Base-by-base conservation (phyloP, 257 asterid genomes). In the Oldenlandia corymbosa region DNA sequence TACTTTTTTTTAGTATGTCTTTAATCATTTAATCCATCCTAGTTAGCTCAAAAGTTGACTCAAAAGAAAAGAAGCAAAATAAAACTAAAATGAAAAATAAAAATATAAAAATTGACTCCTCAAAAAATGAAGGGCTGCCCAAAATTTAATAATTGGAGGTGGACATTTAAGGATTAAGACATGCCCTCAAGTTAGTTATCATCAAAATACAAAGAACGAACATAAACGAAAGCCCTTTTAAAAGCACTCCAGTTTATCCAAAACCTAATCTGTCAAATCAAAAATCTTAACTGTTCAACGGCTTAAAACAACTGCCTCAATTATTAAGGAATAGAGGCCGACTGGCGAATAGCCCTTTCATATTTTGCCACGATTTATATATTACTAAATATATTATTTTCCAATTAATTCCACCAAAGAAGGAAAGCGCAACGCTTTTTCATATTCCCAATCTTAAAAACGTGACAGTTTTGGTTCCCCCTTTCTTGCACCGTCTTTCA, bases 401-500 rank as follows among this genome's bases (percentile, higher is more conserved):
- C 53, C 43, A 6, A 14, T 43, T 65, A 37, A 0, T 12, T 5
- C 1, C 11, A 1, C 63, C 59, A 63, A 27, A 5, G 57, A 21
- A 48, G 52, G 18, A 31, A 57, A 61, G 2, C 11, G 43, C 60
- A 8, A 16, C 32, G 11, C 13, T 12, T 23, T 36, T 34, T 27
- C 30, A 9, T 9, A 3, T 34, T 34, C 9, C 9, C 39, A n/a
- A n/a, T 34, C 20, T 37, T 24, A 21, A 45, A 81, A 75, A 80
- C 82, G 78, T 80, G 84, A 52, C 49, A n/a, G 76, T 34, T 3
- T 34, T 62, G n/a, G n/a, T n/a, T n/a, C n/a, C n/a, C n/a, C n/a
- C 72, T 71, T 72, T 58, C 58, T 46, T 24, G 54, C 24, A 34
- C 74, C 75, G 58, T 13, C 58, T 11, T 46, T 1, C 42, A 9